Evolutionary conservation across 441 rosid genomes (phyloP).

Genomic region (Corymbia calophylla): DNA sequence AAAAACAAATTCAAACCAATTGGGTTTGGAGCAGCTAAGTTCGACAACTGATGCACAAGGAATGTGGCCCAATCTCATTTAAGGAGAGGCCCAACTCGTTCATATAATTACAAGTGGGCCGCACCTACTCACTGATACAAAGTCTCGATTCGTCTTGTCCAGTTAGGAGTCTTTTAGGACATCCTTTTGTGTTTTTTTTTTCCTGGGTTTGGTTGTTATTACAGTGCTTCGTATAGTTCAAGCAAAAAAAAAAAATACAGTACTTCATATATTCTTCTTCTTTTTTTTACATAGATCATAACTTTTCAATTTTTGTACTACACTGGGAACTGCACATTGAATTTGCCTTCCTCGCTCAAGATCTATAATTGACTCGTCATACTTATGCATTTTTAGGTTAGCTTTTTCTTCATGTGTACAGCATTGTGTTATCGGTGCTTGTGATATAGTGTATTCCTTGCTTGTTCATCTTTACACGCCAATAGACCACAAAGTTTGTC

Average conservation of each 20-base stretch:
- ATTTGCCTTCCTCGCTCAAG: not conserved
- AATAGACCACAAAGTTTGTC: not conserved
- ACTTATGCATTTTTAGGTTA: not conserved
- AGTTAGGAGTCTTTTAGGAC: not conserved
- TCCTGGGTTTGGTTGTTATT: not conserved
- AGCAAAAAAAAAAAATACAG: not conserved
- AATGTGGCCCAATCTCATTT: not conserved
- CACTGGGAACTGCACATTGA: not conserved
- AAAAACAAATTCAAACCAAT: not conserved
- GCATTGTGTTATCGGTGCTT: not conserved
- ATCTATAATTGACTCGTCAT: not conserved
- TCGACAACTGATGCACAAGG: not conserved
- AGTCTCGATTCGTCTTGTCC: not conserved
- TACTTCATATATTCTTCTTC: not conserved
- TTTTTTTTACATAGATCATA: not conserved
- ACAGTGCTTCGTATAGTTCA: not conserved
- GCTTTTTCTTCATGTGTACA: not conserved
- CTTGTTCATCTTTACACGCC: not conserved
- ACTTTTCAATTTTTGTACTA: not conserved
- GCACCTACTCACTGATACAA: not conserved
- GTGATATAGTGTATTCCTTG: not conserved
- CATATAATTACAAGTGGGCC: not conserved
- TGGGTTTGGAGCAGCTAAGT: not conserved
- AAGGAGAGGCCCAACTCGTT: not conserved
- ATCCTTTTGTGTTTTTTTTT: not conserved